Evolutionary conservation across 2,329 filamentous ascomycete species (phyloP).

Genomic region (Hortaea werneckii): DNA sequence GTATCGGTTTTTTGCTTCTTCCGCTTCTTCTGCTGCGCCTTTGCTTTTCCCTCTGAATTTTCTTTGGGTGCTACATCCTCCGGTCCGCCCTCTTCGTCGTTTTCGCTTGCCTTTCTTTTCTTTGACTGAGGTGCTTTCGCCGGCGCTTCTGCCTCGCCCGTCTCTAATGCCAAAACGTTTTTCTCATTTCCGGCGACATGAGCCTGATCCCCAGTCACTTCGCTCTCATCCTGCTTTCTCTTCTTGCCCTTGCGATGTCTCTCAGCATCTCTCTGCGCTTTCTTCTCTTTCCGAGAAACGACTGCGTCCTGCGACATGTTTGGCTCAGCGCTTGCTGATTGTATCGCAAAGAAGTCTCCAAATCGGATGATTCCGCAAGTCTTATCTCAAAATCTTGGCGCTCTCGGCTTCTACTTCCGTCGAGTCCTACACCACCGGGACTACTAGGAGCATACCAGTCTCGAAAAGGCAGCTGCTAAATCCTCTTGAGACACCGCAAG

Average conservation of each 20-base stretch:
- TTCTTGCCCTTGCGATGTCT: conserved; percentile 25
- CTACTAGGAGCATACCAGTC: no score
- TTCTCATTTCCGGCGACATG: conserved; percentile 9
- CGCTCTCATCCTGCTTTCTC: conserved; percentile 19
- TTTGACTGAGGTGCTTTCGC: conserved; percentile 12
- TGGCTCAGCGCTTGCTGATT: background rate
- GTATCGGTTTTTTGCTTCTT: conserved; percentile 13
- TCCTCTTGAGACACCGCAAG: no score
- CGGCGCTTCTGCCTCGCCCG: conserved; percentile 4
- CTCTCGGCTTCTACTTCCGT: no score
- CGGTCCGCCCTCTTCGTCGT: background rate
- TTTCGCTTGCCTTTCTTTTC: conserved; percentile 13
- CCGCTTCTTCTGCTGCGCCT: conserved; percentile 8
- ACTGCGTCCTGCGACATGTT: conserved; percentile 19
- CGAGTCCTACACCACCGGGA: no score
- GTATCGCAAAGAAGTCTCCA: no score
- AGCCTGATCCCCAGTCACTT: conserved; percentile 15
- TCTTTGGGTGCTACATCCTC: background rate
- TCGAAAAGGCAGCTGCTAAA: no score
- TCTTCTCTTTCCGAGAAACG: conserved; percentile 25
- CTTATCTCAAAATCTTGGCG: no score
- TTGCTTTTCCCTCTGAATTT: background rate
- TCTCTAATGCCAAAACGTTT: conserved; percentile 9
- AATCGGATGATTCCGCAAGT: no score
- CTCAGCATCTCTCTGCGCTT: conserved; percentile 26